Percentiles rank a stretch among this genome's conserved stretches.
Evolutionary conservation across 202 grass and related monocot genomes (phyloP).

Genomic region (Panicum hallii): DNA sequence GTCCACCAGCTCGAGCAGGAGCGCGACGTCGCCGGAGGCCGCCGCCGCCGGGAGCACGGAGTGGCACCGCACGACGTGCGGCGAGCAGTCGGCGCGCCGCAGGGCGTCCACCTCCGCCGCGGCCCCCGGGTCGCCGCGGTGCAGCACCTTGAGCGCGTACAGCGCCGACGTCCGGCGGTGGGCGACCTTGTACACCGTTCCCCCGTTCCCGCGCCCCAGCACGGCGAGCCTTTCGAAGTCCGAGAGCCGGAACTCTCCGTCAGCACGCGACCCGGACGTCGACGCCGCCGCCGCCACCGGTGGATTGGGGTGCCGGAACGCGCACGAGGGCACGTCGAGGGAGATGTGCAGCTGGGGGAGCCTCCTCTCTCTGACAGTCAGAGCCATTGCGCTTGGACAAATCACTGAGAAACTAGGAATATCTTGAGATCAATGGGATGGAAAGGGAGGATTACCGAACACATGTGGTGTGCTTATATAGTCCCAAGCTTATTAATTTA

Average conservation of each 20-base stretch:
- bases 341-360: slow-evolving; percentile 58
- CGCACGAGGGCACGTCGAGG: slow-evolving; percentile 57
- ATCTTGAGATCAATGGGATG: background rate
- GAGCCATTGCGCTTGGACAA: slow-evolving; percentile 34
- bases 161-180: slow-evolving; percentile 57
- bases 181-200: slow-evolving; percentile 68
- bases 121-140: slow-evolving; percentile 27
- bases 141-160: slow-evolving; percentile 75
- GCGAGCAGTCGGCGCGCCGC: slow-evolving; percentile 54
- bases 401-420: background rate
- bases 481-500: background rate
- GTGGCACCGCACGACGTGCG: slow-evolving; percentile 59
- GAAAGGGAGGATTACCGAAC: background rate
- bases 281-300: slow-evolving; percentile 28
- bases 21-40: slow-evolving; percentile 36
- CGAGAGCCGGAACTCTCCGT: slow-evolving; percentile 40
- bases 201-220: slow-evolving; percentile 71
- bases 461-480: background rate
- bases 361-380: slow-evolving; percentile 52
- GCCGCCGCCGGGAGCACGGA: slow-evolving; percentile 27
- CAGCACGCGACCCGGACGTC: background rate
- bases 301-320: slow-evolving; percentile 42
- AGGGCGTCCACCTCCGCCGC: slow-evolving; percentile 64
- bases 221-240: slow-evolving; percentile 63
- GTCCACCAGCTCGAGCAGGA: slow-evolving; percentile 74